Conservation (phyloP, 129 eudicot genomes). For the Flaveria trinervia region DNA sequence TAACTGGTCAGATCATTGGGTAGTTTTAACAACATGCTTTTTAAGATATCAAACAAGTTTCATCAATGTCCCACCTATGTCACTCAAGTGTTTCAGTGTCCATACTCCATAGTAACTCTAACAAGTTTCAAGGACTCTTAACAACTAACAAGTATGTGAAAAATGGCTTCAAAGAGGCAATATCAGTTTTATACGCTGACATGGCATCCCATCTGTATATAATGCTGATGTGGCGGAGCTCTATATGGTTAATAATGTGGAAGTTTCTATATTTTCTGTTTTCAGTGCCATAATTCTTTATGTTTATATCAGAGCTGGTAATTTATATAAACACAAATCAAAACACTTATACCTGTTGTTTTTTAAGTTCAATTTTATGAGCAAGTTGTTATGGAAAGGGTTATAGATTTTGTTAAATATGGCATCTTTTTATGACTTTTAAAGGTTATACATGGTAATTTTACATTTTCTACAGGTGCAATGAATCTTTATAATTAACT, state of each 20-base stretch:
- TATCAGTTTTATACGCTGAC: background rate
- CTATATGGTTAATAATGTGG: background rate
- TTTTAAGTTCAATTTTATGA: background rate
- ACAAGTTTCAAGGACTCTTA: background rate
- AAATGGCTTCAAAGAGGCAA: background rate
- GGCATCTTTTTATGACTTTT: no score
- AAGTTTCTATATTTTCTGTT: background rate
- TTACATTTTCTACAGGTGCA: background rate
- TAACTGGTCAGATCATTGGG: no score
- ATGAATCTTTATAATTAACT: background rate
- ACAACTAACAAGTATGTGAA: no score
- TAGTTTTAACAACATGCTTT: background rate
- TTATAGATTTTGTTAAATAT: no score
- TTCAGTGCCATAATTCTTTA: background rate
- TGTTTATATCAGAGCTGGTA: background rate
- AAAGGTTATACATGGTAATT: background rate
- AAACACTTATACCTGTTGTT: slow-evolving; percentile 11
- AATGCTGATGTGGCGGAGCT: background rate
- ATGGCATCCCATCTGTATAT: background rate
- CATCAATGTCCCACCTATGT: no score
- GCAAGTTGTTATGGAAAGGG: no score
- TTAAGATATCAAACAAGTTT: no score
- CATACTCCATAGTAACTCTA: background rate
- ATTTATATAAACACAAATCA: background rate
- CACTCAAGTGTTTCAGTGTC: background rate